A percentile compares a stretch with the other conserved stretches of the same genome.
Evolutionary conservation across 805 yeast genomes (phyloP).

Genomic region (Alloascoidea hylecoeti): DNA sequence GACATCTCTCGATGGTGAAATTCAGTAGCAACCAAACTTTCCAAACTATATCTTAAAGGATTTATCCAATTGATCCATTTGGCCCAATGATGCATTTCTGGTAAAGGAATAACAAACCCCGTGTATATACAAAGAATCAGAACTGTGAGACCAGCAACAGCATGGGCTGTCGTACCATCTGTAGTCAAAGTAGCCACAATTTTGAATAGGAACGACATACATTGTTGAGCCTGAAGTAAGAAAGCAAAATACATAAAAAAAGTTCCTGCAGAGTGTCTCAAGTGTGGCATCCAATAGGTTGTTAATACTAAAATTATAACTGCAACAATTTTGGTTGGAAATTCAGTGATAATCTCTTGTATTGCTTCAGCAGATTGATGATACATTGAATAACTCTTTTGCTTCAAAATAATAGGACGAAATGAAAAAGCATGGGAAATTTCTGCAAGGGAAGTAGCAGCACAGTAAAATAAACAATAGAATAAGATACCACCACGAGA

Average conservation of each 20-base stretch:
- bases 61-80: constrained; percentile 48
- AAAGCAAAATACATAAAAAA: constrained; percentile 39
- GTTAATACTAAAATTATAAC: constrained; percentile 30
- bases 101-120: constrained; percentile 33
- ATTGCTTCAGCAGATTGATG: constrained; percentile 64
- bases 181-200: constrained; percentile 36
- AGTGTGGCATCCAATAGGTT: constrained; percentile 41
- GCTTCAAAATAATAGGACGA: constrained; percentile 54
- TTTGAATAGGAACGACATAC: constrained; percentile 38
- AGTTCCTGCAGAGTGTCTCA: constrained; percentile 33
- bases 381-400: constrained; percentile 56
- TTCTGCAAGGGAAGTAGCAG: constrained; percentile 46
- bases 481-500: constrained; percentile 52
- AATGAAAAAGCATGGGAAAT: constrained; percentile 29
- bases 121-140: constrained; percentile 40
- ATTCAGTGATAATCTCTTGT: constrained; percentile 41
- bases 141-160: constrained; percentile 42
- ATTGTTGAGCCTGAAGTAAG: constrained; percentile 25
- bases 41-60: constrained; percentile 43
- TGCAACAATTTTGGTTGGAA: constrained; percentile 44
- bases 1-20: constrained; percentile 39
- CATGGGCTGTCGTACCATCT: constrained; percentile 40
- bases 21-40: constrained; percentile 51
- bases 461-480: constrained; percentile 46
- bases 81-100: constrained; percentile 58